phyloP scores from a whole-genome alignment of 306 rosid species.

The Quercus robur region DNA sequence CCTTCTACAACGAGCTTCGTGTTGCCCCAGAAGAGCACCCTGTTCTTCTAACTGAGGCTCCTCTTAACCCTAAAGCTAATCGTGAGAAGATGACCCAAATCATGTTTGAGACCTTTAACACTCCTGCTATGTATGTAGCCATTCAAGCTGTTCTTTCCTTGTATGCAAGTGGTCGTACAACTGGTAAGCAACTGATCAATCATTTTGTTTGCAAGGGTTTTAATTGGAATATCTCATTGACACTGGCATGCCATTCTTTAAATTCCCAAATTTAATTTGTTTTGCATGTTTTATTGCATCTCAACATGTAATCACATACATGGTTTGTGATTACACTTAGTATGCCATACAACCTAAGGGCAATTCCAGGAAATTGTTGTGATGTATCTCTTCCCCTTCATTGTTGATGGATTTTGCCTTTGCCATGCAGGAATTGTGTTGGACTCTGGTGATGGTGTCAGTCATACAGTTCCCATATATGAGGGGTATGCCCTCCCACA shows the following conservation, averaged over 20 bases:
- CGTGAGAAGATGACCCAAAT: conserved; percentile 99
- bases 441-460: conserved; percentile 99
- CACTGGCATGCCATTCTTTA: background rate
- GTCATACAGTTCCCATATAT: conserved; percentile 95
- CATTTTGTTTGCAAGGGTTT: conserved; percentile 7
- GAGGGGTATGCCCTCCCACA: conserved; percentile 99
- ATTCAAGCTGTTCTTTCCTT: conserved; percentile 98
- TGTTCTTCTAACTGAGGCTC: conserved; percentile 96
- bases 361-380: background rate
- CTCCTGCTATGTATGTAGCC: conserved; percentile 99
- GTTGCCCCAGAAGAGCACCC: conserved; percentile 99
- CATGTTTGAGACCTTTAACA: conserved; percentile 95
- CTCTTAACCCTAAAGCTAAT: conserved; percentile 95
- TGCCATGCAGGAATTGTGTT: conserved; percentile 77
- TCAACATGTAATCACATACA: background rate
- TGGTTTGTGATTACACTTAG: background rate
- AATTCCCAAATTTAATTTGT: background rate
- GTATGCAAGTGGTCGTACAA: conserved; percentile 98
- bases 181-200: conserved; percentile 56
- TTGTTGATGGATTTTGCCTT: conserved; percentile 11
- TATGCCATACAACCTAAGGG: background rate
- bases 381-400: background rate
- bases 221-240: conserved; percentile 11
- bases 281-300: background rate
- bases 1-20: conserved; percentile 97